Evolutionary conservation across 163 green algal species (phyloP).

Genomic region (Coccomyxa subellipsoidea): DNA sequence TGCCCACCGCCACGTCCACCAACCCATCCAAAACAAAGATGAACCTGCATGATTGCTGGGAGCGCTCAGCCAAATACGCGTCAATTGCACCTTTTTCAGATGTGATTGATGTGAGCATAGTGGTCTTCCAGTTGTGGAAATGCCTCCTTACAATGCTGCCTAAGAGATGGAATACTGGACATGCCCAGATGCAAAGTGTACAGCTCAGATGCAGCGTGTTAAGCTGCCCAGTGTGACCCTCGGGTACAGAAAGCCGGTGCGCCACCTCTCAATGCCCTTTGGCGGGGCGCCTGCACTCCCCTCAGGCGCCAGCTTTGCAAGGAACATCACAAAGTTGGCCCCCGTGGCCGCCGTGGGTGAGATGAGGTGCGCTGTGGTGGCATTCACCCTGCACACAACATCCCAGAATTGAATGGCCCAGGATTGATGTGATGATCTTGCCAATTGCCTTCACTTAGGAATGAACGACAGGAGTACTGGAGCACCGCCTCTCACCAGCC

Average conservation of each 20-base stretch:
- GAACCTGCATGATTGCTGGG: constrained; percentile 51
- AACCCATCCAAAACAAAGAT: constrained; percentile 69
- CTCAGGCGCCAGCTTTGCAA: constrained; percentile 63
- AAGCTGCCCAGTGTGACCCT: neutral
- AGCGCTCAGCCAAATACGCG: too few species aligned
- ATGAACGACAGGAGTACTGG: neutral
- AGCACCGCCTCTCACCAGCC: constrained; percentile 28
- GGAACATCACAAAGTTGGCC: constrained; percentile 87
- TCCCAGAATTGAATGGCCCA: neutral
- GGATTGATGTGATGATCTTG: neutral
- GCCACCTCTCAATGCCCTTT: constrained; percentile 58
- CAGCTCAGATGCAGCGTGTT: neutral
- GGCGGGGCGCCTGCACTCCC: constrained; percentile 19
- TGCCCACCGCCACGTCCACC: constrained; percentile 27
- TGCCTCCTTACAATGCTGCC: too few species aligned
- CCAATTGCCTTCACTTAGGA: neutral
- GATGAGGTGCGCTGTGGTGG: constrained; percentile 79
- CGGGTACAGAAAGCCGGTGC: neutral
- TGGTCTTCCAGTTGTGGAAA: too few species aligned
- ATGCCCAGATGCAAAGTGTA: too few species aligned
- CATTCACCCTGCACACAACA: constrained; percentile 50
- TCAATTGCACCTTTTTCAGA: too few species aligned
- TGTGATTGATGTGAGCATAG: too few species aligned
- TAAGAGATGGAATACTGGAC: too few species aligned
- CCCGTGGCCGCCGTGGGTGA: constrained; percentile 56